Base-by-base conservation (phyloP, 1,284 basidiomycete species). In the Trametes versicolor region DNA sequence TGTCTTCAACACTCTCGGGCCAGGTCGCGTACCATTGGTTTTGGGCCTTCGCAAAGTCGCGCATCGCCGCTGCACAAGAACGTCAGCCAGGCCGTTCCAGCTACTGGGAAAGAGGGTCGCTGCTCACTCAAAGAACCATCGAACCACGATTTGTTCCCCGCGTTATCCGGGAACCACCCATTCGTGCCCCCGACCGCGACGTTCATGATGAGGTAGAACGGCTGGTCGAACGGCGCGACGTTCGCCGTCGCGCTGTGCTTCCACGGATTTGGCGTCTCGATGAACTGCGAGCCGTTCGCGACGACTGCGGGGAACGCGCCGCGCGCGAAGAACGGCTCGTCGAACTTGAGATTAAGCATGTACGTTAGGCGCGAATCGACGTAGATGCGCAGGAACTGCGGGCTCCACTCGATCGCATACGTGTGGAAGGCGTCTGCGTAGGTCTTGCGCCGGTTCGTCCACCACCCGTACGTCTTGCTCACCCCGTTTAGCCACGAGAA, bases 191-290 rank as follows among this genome's bases (percentile, higher is more conserved):
- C 94, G 45, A 92, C 90, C 0, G 89, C 94, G 53, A 95, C 85
- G 75, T 92, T 85, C 75, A 95, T 78, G 76, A 93, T 91, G 27
- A 95, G 79, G 74, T 92, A 95, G 78, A 95, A 91, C 29, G 84
- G 79, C 79, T 94, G 89, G 78, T 96, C 94, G 74, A 96, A 96
- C 6, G 94, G 94, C 12, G 94, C 91, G 6, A 88, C 84, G 63
- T 87, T 89, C n/a, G n/a, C n/a, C 6, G 64, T 70, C 45, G 83
- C 82, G 50, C 85, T 83, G 58, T 83, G 81, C 43, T 78, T 71
- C 88, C 91, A 96, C 23, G 90, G 92, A 72, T 95, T 86, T 53
- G 80, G 71, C 56, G 93, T 79, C 51, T 87, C 84, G 68, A 92
- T 82, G 41, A 87, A 84, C 23, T 87, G 82, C 4, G 86, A 85